Evolutionary conservation across 1,284 basidiomycete genomes (phyloP), one percentile per base, ranked within the genome.

Genomic region (Puccinia coronata): DNA sequence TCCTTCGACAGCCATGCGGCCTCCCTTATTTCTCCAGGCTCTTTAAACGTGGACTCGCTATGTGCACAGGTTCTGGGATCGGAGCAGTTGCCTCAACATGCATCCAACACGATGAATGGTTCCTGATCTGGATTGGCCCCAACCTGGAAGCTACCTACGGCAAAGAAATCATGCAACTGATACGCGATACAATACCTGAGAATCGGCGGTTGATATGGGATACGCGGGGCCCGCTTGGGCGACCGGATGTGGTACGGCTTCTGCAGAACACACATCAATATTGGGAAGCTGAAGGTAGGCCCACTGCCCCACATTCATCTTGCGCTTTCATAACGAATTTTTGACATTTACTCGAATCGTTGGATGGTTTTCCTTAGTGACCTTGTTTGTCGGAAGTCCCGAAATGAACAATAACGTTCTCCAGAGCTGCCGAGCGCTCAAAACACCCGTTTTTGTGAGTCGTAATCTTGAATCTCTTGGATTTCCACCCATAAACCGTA

Each of bases 21-120:
- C 91, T 93, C 53, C 92, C 92, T 31, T 91, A 93, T 85, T 92
- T 92, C 0, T 92, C 92, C 8, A 89, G 87, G 0, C 84, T 93
- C 18, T 93, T 93, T 86, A 91, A 86, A 82, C 90, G 92, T 82
- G 92, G 92, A 31, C 90, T 92, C 82, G 91, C 91, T 83, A 89
- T 92, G 82, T 92, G 92, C 86, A 92, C 92, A 0, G 92, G 92
- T 69, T 92, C 92, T 18, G 92, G 92, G 82, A 89, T 92, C 76
- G 92, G 92, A 47, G 91, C 92, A 53, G 91, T 91, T 1, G 88
- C 92, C 47, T 90, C 92, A 28, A 92, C 91, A 25, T 92, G 91
- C 83, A 87, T 92, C 53, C 92, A 92, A 85, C 91, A 90, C 11
- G 88, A 89, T 5, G 83, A 91, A 86, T 92, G 91, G 91, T 91